Base-by-base conservation (phyloP, 768 basidiomycete species). In the Leucocoprinus sp. region DNA sequence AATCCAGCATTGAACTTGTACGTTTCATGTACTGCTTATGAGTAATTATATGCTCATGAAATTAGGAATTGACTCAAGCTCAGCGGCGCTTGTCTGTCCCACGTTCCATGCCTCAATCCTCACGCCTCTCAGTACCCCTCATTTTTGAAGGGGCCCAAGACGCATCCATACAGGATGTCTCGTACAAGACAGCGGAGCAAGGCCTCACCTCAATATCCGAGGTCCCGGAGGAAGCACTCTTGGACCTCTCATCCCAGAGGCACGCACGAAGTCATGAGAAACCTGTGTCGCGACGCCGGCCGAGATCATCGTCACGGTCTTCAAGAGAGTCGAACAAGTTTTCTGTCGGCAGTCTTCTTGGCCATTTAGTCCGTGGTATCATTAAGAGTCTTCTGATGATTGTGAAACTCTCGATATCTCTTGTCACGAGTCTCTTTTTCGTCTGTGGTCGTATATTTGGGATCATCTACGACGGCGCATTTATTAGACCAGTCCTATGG, bases 151-250 rank as follows among this genome's bases (percentile, higher is more conserved):
- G n/a, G n/a, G n/a, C 70, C 11, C 61, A 66, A 46, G 53, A 61
- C 31, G 37, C 8, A 22, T 54, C 19, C 53, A 52, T 26, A 50
- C 58, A 40, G 14, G 67, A 74, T 22, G 63, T 63, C 7, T 70
- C 74, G 2, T 53, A 69, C 38, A 58, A 59, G 28, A 68, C 74
- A 19, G 61, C 69, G 23, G 76, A 77, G 47, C 67, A 72, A 51
- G 72, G 75, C 2, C 69, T 87, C 21, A 64, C 75, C 18, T 75
- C 80, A 6, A 83, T 87, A 54, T 68, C 73, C 4, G 85, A 87
- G 65, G 67, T 69, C n/a, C 45, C 44, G 22, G 78, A 86, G 2
- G 82, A 84, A 56, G 68, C 64, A 22, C 43, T 45, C 23, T 47
- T 52, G 40, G 52, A 26, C 23, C 52, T 53, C 27, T 17, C 62